Base-by-base conservation (phyloP, 106 monocot species). In the Apostasia ramifera region DNA sequence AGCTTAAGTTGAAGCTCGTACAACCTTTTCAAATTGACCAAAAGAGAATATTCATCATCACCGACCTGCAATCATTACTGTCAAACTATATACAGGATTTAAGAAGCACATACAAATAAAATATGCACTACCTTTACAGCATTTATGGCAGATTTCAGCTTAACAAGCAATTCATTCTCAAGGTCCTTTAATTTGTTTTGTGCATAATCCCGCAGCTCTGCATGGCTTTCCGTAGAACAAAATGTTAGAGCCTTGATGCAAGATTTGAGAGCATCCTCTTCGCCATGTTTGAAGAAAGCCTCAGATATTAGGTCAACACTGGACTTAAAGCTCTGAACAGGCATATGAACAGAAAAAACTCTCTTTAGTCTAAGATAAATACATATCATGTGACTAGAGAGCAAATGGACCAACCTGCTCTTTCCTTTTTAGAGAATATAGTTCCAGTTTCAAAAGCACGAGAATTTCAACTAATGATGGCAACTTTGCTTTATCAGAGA, bases 211-310 rank as follows among this genome's bases (percentile, higher is more conserved):
- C 83, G 92, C 54, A 97, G 86, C 5, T 97, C 92, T 43, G 84
- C 89, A 69, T 84, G 92, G 71, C 97, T 79, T 26, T 97, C 89
- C 72, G 48, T 79, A 8, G 87, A 84, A 81, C 97, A 97, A 79
- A 87, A 97, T 39, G 74, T 78, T 67, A 97, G 69, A 64, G 92
- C 86, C 70, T 83, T 89, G 53, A 90, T 81, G 61, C 97, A 92
- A 48, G 97, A 92, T 61, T 92, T 86, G 73, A 97, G 53, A 52
- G 87, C 74, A 76, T 89, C 97, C 71, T 87, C 92, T 55, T 92
- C 92, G 57, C 97, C 83, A 59, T 97, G 97, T 74, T 97, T 97
- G 66, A 97, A 92, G 70, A 97, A 97, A 9, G 92, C 85, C 77
- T 97, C 89, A 57, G 70, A 62, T 62, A 97, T 87, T 56, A 89